Conservation (phyloP, 495 filamentous ascomycete genomes). For the Daldinia bambusicola region DNA sequence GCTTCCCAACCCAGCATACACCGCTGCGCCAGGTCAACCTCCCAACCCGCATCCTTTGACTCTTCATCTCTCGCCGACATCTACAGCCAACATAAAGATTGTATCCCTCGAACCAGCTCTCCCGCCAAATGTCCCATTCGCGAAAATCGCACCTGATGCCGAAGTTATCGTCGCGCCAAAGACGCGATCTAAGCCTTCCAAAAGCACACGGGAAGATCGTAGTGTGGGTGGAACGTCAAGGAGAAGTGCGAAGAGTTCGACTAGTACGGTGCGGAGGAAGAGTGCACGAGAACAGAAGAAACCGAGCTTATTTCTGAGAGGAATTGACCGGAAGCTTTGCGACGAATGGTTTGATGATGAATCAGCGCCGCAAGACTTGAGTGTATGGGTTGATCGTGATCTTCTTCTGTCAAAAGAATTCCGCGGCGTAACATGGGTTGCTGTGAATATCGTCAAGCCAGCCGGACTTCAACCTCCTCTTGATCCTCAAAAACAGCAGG, state of each 20-base stretch:
- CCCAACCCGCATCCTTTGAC: slow-evolving; percentile 79
- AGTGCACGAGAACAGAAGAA: slow-evolving; percentile 68
- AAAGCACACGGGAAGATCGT: slow-evolving; percentile 66
- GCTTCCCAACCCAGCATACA: slow-evolving; percentile 82
- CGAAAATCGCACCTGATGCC: slow-evolving; percentile 90
- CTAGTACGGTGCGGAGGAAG: slow-evolving; percentile 72
- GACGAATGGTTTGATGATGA: slow-evolving; percentile 78
- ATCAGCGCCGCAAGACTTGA: slow-evolving; percentile 68
- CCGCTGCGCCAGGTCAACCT: slow-evolving; percentile 53
- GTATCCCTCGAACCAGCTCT: slow-evolving; percentile 80
- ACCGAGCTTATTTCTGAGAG: slow-evolving; percentile 78
- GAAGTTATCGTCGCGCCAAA: slow-evolving; percentile 98
- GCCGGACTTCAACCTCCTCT: slow-evolving; percentile 77
- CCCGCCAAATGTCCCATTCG: slow-evolving; percentile 76
- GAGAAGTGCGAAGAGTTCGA: slow-evolving; percentile 77
- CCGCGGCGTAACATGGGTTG: slow-evolving; percentile 75
- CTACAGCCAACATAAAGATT: slow-evolving; percentile 89
- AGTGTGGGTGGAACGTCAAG: slow-evolving; percentile 75
- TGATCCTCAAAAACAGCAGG: slow-evolving; percentile 77
- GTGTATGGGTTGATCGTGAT: slow-evolving; percentile 85
- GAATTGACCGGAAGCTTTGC: slow-evolving; percentile 72
- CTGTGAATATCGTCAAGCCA: slow-evolving; percentile 81
- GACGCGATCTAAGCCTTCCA: slow-evolving; percentile 59
- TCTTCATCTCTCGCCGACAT: slow-evolving; percentile 93
- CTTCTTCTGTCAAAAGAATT: slow-evolving; percentile 69